Percentiles rank a stretch among this genome's conserved stretches.
phyloP scores from a whole-genome alignment of 495 filamentous ascomycete species.

The Penicillium robsamsonii region DNA sequence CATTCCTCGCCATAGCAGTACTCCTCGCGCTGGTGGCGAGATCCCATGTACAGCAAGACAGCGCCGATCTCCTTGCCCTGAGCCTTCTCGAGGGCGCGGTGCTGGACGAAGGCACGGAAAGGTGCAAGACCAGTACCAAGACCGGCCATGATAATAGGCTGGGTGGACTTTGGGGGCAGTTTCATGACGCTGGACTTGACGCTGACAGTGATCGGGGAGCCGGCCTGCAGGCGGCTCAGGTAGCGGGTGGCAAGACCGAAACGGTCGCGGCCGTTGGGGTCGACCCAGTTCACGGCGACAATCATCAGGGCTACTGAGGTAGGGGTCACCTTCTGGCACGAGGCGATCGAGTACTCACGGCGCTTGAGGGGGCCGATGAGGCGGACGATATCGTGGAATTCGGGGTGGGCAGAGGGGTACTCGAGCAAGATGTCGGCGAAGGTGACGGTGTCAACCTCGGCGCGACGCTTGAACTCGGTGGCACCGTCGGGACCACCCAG shows the following conservation, averaged over 20 bases:
- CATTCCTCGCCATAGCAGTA: conserved; percentile 99
- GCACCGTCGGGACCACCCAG: conserved; percentile 81
- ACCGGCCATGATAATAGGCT: conserved; percentile 97
- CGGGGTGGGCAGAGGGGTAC: conserved; percentile 83
- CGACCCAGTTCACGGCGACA: conserved; percentile 94
- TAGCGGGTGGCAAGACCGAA: conserved; percentile 92
- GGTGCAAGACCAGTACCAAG: conserved; percentile 97
- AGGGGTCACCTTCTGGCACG: conserved; percentile 87
- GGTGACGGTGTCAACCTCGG: conserved; percentile 90
- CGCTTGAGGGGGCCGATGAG: conserved; percentile 92
- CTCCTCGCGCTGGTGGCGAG: conserved; percentile 94
- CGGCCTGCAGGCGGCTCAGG: conserved; percentile 69
- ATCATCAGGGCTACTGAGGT: conserved; percentile 90
- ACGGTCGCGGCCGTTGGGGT: conserved; percentile 81
- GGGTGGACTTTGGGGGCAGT: conserved; percentile 76
- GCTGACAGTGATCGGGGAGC: conserved; percentile 78
- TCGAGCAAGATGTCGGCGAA: conserved; percentile 88
- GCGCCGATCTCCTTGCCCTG: conserved; percentile 92
- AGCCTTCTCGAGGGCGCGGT: conserved; percentile 93
- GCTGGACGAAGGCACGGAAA: conserved; percentile 97
- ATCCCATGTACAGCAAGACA: conserved; percentile 94
- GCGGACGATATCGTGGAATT: conserved; percentile 85
- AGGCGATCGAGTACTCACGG: conserved; percentile 96
- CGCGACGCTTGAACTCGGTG: conserved; percentile 89
- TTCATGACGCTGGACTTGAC: conserved; percentile 99